Base-by-base conservation (phyloP, 2,329 filamentous ascomycete species). In the Fusarium mundagurra region DNA sequence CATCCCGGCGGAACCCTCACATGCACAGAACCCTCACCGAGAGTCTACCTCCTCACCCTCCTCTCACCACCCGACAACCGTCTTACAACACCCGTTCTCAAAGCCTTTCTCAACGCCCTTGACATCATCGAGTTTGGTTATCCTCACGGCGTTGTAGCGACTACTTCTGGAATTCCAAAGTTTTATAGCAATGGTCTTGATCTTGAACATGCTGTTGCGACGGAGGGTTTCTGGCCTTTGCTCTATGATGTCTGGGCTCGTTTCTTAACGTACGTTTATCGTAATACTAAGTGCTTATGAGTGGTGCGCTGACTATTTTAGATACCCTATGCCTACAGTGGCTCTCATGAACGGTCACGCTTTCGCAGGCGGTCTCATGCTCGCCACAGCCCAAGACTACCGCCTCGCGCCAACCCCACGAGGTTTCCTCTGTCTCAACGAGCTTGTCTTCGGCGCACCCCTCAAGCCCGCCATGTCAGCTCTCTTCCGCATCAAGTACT, bases 121-220 rank as follows among this genome's bases (percentile, higher is more conserved):
- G 93, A 96, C 83, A 90, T 94, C 29, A 84, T 96, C 78, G 92
- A 95, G 81, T 88, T 91, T 67, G 87, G 80, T 54, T 87, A 92
- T 77, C 86, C 89, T 1, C 88, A 88, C n/a, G 94, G 94, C 60
- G 93, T 95, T 11, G 86, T 96, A 20, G 85, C 95, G 67, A 96
- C 93, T 10, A 96, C 93, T 1, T 93, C 91, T 47, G 89, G 87
- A 54, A 92, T 95, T 67, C 81, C 85, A 59, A 96, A 96, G 80
- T 96, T 96, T 86, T 96, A 93, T 85, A 92, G 89, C 81, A 96
- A 96, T 83, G 94, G 94, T 0, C 87, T 96, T n/a, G 93, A 96
- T 81, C 88, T 95, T 20, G 86, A 90, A 44, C 89, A 93, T 79
- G 92, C 91, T n/a, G 78, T 86, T 39, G 82, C 83, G 36, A 89